A percentile compares a stretch with the other conserved stretches of the same genome.
Conservation (phyloP, 2,329 filamentous ascomycete genomes). For the Paecilomyces niveus region DNA sequence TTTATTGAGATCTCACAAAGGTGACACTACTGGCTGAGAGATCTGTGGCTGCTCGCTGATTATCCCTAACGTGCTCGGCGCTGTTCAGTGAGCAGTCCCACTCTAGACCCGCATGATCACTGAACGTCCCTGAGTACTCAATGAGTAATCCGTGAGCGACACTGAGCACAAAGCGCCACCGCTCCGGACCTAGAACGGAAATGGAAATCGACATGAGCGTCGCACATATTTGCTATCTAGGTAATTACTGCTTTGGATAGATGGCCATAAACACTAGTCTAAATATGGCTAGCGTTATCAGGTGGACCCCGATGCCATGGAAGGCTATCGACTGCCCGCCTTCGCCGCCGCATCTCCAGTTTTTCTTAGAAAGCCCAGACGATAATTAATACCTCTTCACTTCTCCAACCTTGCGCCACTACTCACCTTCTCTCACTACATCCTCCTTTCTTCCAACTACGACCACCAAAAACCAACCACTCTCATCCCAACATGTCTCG, state of each 20-base stretch:
- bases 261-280: background rate
- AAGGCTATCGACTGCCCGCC: background rate
- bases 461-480: background rate
- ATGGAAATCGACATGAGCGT: too few species aligned
- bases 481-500: slow-evolving; percentile 49
- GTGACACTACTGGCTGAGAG: too few species aligned
- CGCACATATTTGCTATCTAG: too few species aligned
- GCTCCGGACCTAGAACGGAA: too few species aligned
- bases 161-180: too few species aligned
- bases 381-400: background rate
- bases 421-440: background rate
- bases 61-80: too few species aligned
- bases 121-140: too few species aligned
- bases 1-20: too few species aligned
- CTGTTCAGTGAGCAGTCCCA: too few species aligned
- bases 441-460: background rate
- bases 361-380: background rate
- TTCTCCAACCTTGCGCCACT: background rate
- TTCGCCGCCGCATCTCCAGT: background rate
- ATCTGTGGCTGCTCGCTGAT: too few species aligned
- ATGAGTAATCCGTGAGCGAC: too few species aligned
- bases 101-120: too few species aligned
- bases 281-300: slow-evolving; percentile 1
- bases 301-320: background rate
- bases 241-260: background rate